These are phyloP conservation scores for Barnettozyma populi DNA, from an alignment of 805 yeast genomes.

Conservation along the genomic window DNA sequence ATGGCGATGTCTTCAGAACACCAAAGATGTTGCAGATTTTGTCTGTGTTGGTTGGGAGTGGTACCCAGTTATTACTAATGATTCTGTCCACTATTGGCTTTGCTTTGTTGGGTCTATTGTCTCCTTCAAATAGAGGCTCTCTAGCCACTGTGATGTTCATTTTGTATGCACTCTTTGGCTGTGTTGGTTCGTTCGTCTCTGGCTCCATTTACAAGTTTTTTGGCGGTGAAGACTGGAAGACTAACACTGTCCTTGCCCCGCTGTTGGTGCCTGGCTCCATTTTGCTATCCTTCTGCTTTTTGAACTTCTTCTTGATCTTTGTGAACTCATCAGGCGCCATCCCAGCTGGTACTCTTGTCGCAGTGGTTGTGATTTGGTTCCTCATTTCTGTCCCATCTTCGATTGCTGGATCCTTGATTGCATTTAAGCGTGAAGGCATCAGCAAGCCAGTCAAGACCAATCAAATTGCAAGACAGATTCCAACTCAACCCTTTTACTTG, in stretches of 20 bases:
- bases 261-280: constrained; percentile 75
- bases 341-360: constrained; percentile 84
- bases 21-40: constrained; percentile 67
- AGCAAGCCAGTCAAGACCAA: constrained; percentile 83
- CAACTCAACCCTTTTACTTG: constrained; percentile 82
- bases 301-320: constrained; percentile 77
- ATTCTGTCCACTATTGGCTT: constrained; percentile 63
- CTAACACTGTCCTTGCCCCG: constrained; percentile 80
- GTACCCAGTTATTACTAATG: constrained; percentile 80
- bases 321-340: constrained; percentile 90
- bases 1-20: constrained; percentile 90
- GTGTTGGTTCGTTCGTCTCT: constrained; percentile 82
- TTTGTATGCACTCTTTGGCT: constrained; percentile 73
- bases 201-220: constrained; percentile 81
- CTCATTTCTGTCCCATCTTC: constrained; percentile 80
- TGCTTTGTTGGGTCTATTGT: constrained; percentile 82
- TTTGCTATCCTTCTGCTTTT: constrained; percentile 54
- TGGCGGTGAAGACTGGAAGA: constrained; percentile 89
- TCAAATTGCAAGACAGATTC: constrained; percentile 95
- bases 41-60: constrained; percentile 83
- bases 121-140: constrained; percentile 94
- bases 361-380: constrained; percentile 81
- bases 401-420: constrained; percentile 73
- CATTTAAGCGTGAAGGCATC: constrained; percentile 53
- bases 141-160: constrained; percentile 86